Conservation (phyloP, 129 eudicot species). For the Saussurea involucrata region DNA sequence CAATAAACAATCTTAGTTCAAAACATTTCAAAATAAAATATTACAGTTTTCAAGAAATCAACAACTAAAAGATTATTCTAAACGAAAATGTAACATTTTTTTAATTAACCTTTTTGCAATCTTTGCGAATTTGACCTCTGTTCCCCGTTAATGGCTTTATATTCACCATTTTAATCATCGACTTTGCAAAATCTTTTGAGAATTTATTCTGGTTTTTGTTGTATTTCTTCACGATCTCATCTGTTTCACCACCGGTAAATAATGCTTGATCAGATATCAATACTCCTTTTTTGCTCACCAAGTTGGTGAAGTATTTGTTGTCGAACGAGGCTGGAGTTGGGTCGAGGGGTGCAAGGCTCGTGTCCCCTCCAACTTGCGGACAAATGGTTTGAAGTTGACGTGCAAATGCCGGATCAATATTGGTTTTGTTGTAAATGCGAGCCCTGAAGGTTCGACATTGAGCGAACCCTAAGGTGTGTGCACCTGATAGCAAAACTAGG, state of each 20-base stretch:
- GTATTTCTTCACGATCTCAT: slow-evolving; percentile 19
- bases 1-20: not conserved
- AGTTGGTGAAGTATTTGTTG: slow-evolving; percentile 24
- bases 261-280: slow-evolving; percentile 35
- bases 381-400: slow-evolving; percentile 19
- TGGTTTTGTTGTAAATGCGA: slow-evolving; percentile 17
- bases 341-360: slow-evolving; percentile 35
- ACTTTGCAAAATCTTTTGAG: slow-evolving; percentile 26
- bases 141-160: slow-evolving; percentile 29
- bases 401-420: slow-evolving; percentile 24
- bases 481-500: slow-evolving; percentile 61
- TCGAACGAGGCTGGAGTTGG: slow-evolving; percentile 24
- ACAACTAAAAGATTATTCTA: not conserved
- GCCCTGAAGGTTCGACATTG: slow-evolving; percentile 17
- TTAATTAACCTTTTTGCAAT: slow-evolving; percentile 28
- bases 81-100: not conserved
- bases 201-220: not conserved
- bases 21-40: not conserved
- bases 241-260: slow-evolving; percentile 22
- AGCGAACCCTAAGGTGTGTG: slow-evolving; percentile 28
- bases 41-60: not conserved
- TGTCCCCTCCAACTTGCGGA: slow-evolving; percentile 21
- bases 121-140: slow-evolving; percentile 26
- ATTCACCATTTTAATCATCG: slow-evolving; percentile 41
- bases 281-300: slow-evolving; percentile 31